Evolutionary conservation across 768 basidiomycete species (phyloP), one percentile per base, ranked within the genome.

Genomic region (Leucogyrophana mollusca): DNA sequence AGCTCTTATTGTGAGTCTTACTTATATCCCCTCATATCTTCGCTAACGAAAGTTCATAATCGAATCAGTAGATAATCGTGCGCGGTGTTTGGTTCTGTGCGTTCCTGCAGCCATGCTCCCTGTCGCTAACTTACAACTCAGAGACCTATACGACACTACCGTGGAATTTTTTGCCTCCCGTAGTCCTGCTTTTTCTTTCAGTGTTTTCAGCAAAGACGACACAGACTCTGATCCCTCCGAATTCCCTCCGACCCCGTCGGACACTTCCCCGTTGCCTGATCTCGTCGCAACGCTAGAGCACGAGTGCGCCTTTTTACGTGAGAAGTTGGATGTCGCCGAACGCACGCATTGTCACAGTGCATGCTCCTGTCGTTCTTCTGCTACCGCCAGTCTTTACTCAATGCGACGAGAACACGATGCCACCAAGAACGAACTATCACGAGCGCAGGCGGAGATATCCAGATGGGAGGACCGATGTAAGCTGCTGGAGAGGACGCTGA

Each of bases 401-500:
- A 58, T 69, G 71, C 69, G 70, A 67, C 74, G 82, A 57, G 78
- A 83, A 57, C 69, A 80, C 48, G 82, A 82, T 60, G 62, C 68
- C 46, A 70, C 76, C 39, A 80, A 77, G 60, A 67, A 73, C 50
- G 79, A 83, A 46, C 73, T 83, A 27, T 70, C 76, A 40, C 76
- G 74, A 48, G 72, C 79, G 10, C 75, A 76, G 51, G 64, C 70
- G 45, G 80, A 85, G 40, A 69, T 79, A 17, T 63, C 73, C 22
- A 78, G 75, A 38, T 66, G 83, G 25, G 76, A 83, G 44, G 87
- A 87, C 51, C 74, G 79, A 13, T 84, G 78, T 64, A 77, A 71
- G 61, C 62, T 73, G 58, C 71, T 88, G 40, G 86, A 89, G 56
- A 76, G 70, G 55, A 73, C 80, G 14, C 66, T 89, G 47, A 78